These are phyloP conservation scores for Saccharomycopsis crataegensis DNA, from an alignment of 1,139 yeast genomes.

Conservation along the genomic window DNA sequence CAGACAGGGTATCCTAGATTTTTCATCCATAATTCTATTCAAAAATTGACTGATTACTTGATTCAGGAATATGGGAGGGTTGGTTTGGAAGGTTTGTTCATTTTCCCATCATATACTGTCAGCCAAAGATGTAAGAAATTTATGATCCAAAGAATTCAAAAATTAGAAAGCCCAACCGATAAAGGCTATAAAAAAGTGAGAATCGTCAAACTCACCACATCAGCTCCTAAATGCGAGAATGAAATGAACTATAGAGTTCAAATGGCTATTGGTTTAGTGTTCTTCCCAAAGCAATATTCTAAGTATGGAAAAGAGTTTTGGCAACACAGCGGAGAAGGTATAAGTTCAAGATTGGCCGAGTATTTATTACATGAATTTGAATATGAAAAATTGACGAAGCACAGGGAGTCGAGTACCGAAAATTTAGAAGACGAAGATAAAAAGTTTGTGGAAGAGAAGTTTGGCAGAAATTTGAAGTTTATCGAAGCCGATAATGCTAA, in stretches of 20 bases:
- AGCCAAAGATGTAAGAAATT: constrained; percentile 86
- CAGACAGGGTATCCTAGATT: constrained; percentile 85
- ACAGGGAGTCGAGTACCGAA: constrained; percentile 5
- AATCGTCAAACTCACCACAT: constrained; percentile 72
- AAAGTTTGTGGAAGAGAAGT: constrained; percentile 77
- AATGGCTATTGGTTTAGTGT: constrained; percentile 67
- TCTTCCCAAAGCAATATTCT: constrained; percentile 51
- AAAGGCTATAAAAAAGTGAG: constrained; percentile 40
- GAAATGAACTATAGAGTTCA: constrained; percentile 55
- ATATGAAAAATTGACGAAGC: constrained; percentile 21
- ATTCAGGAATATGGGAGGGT: constrained; percentile 63
- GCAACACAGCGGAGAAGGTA: constrained; percentile 96
- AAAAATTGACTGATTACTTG: constrained; percentile 45
- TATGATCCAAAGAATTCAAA: constrained; percentile 35
- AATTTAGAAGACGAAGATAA: constrained; percentile 45
- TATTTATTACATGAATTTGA: constrained; percentile 63
- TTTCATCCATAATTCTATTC: constrained; percentile 68
- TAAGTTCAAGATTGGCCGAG: constrained; percentile 84
- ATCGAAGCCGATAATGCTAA: constrained; percentile 73
- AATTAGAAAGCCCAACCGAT: constrained; percentile 14
- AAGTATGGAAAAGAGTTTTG: constrained; percentile 77
- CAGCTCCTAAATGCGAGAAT: constrained; percentile 52
- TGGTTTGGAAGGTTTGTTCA: constrained; percentile 54
- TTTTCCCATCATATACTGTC: constrained; percentile 69
- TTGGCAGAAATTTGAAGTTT: constrained; percentile 80